These are phyloP conservation scores for Kluyveromyces nonfermentans DNA, from an alignment of 805 yeast genomes.

Conservation along the genomic window DNA sequence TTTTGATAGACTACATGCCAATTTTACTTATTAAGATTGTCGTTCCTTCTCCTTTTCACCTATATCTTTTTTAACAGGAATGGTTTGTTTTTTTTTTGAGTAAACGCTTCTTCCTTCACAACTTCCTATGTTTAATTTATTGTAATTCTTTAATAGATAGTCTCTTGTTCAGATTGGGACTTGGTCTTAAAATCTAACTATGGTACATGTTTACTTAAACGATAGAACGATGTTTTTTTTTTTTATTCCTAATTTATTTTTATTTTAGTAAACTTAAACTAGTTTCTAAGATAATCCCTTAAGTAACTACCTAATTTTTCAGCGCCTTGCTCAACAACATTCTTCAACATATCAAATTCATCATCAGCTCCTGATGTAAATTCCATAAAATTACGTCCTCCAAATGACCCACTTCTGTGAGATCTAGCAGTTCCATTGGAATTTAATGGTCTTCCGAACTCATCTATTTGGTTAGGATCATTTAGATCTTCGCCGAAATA, in stretches of 20 bases:
- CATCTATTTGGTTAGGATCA: slow-evolving; percentile 33
- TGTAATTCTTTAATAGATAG: too few species aligned
- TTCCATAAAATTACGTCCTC: slow-evolving; percentile 37
- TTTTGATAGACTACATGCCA: neutral
- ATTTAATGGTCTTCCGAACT: slow-evolving; percentile 20
- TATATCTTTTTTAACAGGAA: neutral
- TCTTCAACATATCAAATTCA: slow-evolving; percentile 81
- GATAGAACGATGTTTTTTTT: neutral
- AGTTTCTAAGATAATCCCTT: slow-evolving; percentile 68
- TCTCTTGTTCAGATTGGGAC: neutral
- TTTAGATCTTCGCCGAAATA: slow-evolving; percentile 80
- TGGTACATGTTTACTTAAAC: neutral
- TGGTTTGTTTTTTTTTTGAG: too few species aligned
- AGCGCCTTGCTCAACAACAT: slow-evolving; percentile 91
- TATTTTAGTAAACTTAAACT: too few species aligned
- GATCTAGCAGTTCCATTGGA: slow-evolving; percentile 27
- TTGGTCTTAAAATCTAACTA: neutral
- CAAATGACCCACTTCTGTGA: slow-evolving; percentile 2
- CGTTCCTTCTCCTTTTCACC: neutral
- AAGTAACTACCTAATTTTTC: slow-evolving; percentile 75
- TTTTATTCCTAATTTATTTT: too few species aligned
- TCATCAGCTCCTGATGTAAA: slow-evolving; percentile 74
- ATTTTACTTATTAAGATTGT: neutral
- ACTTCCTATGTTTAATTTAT: neutral
- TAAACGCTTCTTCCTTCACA: neutral